Evolutionary conservation across 2,329 filamentous ascomycete genomes (phyloP).

Genomic region (Ceratocystis huliohia): DNA sequence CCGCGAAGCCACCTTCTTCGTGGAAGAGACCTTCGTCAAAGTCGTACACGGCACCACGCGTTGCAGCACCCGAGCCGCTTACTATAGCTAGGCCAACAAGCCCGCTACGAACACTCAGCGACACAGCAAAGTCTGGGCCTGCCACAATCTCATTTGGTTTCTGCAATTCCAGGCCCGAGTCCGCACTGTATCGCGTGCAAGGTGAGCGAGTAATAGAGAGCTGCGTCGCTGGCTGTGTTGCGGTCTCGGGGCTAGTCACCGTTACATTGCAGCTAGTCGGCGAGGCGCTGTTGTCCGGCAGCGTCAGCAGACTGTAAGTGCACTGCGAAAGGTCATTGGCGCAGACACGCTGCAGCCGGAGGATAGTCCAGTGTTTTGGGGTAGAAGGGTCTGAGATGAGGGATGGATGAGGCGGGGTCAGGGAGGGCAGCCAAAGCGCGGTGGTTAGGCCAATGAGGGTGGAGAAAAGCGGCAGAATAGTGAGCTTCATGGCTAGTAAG

Average conservation of each 20-base stretch:
- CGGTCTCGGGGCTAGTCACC: not conserved
- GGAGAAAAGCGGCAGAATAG: not conserved
- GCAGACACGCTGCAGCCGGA: not conserved
- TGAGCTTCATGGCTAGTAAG: not conserved
- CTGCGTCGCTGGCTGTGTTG: not conserved
- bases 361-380: slow-evolving; percentile 2
- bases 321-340: not conserved
- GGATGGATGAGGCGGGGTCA: not conserved
- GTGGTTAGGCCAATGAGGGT: not conserved
- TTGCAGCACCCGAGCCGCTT: not conserved
- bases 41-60: not conserved
- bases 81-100: not conserved
- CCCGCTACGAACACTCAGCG: not conserved
- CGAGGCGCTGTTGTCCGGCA: not conserved
- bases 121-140: not conserved
- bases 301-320: not conserved
- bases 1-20: not conserved
- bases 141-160: not conserved
- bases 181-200: not conserved
- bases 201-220: not conserved
- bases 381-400: not conserved
- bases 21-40: not conserved
- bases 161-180: not conserved
- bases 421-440: not conserved
- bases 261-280: not conserved